Conservation (phyloP, 192 early-diverging fungal genomes). For the Funneliformis geosporum region DNA sequence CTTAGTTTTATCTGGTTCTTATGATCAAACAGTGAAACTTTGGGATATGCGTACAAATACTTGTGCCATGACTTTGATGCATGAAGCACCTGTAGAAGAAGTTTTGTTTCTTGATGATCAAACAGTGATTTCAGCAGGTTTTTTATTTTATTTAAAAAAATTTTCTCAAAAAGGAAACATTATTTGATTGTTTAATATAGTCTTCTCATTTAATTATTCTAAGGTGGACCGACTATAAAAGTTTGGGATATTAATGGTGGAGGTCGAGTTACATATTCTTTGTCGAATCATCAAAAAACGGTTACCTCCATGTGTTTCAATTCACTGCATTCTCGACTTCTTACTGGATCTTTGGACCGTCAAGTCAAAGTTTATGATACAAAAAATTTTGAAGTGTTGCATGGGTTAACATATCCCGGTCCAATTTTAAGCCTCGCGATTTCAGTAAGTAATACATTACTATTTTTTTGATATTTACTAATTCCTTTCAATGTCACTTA, state of each 20-base stretch:
- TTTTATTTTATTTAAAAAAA: too few relatives aligned
- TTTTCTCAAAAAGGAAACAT: background rate
- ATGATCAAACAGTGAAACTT: constrained; percentile 92
- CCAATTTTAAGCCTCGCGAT: constrained; percentile 89
- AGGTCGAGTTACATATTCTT: constrained; percentile 68
- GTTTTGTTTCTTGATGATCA: constrained; percentile 83
- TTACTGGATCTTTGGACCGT: constrained; percentile 92
- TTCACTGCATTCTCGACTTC: constrained; percentile 67
- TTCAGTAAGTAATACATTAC: constrained; percentile 67
- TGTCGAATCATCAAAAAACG: constrained; percentile 96
- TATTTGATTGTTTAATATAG: background rate
- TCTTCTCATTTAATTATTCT: constrained; percentile 21
- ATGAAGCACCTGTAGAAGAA: constrained; percentile 87
- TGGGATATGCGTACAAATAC: constrained; percentile 85
- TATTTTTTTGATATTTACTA: too few relatives aligned
- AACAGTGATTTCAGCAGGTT: constrained; percentile 70
- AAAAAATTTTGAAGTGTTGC: constrained; percentile 82
- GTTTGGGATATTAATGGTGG: constrained; percentile 89
- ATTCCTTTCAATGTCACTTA: background rate
- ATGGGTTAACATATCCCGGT: constrained; percentile 86
- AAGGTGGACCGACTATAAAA: constrained; percentile 74
- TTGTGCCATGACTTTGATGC: constrained; percentile 76
- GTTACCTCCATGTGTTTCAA: constrained; percentile 90
- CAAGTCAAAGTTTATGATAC: constrained; percentile 95
- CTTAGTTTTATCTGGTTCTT: constrained; percentile 84